Percentiles rank a stretch among this genome's conserved stretches.
Evolutionary conservation across 2,329 filamentous ascomycete genomes (phyloP).

Genomic region (Trichoderma cornu-damae): DNA sequence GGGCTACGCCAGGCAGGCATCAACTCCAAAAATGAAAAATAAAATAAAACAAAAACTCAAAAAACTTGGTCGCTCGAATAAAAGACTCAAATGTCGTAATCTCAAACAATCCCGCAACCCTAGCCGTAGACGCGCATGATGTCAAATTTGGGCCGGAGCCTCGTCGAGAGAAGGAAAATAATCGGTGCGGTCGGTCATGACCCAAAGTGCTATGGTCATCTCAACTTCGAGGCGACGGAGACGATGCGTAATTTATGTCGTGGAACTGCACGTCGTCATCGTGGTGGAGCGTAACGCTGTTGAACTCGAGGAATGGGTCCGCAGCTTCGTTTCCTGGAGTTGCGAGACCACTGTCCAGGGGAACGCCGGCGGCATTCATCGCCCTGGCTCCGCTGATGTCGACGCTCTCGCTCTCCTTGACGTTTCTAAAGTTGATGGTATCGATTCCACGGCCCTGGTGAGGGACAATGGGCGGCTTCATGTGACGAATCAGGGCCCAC

Average conservation of each 20-base stretch:
- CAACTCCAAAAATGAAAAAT: background rate
- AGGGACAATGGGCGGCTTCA: conserved; percentile 96
- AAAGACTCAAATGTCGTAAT: conserved; percentile 13
- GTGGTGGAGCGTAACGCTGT: conserved; percentile 94
- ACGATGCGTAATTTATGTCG: conserved; percentile 22
- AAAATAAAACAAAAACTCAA: background rate
- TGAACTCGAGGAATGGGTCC: conserved; percentile 98
- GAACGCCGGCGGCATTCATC: conserved; percentile 65
- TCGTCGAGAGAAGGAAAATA: background rate
- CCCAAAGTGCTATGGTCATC: background rate
- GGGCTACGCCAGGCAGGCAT: conserved; percentile 1
- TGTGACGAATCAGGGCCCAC: conserved; percentile 94
- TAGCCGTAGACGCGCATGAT: conserved; percentile 14
- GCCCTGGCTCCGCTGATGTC: conserved; percentile 64
- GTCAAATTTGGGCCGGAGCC: conserved; percentile 5
- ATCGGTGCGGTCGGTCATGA: background rate
- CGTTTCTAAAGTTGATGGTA: conserved; percentile 94
- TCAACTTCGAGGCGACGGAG: background rate
- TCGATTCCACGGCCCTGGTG: conserved; percentile 86
- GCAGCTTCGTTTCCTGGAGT: conserved; percentile 77
- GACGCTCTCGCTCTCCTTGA: conserved; percentile 94
- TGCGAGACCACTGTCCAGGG: conserved; percentile 75
- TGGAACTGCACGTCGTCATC: conserved; percentile 70
- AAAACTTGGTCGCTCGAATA: conserved; percentile 15
- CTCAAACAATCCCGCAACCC: conserved; percentile 7